phyloP scores from a whole-genome alignment of 2,329 filamentous ascomycete genomes.

The Aspergillus pseudonomiae region DNA sequence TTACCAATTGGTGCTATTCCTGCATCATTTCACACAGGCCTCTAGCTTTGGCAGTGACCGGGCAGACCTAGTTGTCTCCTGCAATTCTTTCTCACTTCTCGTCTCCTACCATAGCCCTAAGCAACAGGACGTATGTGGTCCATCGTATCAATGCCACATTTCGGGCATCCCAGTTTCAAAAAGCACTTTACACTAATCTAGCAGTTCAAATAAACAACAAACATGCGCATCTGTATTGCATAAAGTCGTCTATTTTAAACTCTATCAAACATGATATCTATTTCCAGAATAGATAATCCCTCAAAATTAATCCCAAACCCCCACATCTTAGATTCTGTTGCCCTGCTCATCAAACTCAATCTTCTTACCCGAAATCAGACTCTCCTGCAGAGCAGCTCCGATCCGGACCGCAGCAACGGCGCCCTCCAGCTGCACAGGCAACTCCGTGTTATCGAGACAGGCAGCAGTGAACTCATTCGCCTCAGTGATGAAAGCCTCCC shows the following conservation, averaged over 20 bases:
- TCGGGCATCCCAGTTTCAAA: too few relatives aligned
- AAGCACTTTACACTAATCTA: neutral
- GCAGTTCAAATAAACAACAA: neutral
- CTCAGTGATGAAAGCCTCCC: slow-evolving; percentile 64
- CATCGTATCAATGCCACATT: too few relatives aligned
- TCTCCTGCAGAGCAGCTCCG: slow-evolving; percentile 60
- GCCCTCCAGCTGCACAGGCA: slow-evolving; percentile 61
- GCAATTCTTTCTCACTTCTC: too few relatives aligned
- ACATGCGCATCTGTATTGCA: neutral
- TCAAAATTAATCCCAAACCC: neutral
- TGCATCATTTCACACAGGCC: too few relatives aligned
- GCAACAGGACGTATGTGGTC: too few relatives aligned
- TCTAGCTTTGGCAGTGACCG: too few relatives aligned
- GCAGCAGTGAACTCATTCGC: slow-evolving; percentile 64
- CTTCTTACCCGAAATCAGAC: slow-evolving; percentile 56
- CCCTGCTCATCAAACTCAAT: slow-evolving; percentile 62
- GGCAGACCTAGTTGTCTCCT: too few relatives aligned
- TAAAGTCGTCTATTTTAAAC: neutral
- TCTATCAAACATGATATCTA: neutral
- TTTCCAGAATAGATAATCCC: neutral
- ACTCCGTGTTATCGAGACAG: slow-evolving; percentile 58
- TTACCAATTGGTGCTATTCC: too few relatives aligned
- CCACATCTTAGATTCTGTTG: slow-evolving; percentile 42
- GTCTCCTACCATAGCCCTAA: too few relatives aligned
- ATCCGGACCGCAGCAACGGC: slow-evolving; percentile 63